These are phyloP conservation scores for Sugiyamaella japonica DNA, from an alignment of 1,139 yeast species.

Conservation along the genomic window DNA sequence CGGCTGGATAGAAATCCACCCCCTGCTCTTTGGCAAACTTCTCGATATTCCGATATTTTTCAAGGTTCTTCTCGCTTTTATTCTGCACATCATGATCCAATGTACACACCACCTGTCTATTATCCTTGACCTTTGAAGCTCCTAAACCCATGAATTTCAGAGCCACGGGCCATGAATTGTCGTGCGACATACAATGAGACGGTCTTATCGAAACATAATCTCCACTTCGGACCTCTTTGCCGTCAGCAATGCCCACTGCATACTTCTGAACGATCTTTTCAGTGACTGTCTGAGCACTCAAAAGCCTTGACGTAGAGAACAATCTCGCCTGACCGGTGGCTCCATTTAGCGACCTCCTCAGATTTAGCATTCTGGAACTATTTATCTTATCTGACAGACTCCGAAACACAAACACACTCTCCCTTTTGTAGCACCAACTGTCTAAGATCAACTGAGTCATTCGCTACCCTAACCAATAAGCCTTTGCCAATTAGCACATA, in stretches of 20 bases:
- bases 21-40: constrained; percentile 87
- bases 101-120: constrained; percentile 90
- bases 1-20: constrained; percentile 97
- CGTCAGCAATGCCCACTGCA: constrained; percentile 76
- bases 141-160: constrained; percentile 94
- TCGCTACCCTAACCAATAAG: constrained; percentile 12
- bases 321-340: neutral
- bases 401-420: neutral
- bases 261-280: constrained; percentile 94
- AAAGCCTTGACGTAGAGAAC: constrained; percentile 7
- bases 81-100: constrained; percentile 98
- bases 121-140: constrained; percentile 76
- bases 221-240: constrained; percentile 77
- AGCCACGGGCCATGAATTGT: constrained; percentile 99
- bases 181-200: constrained; percentile 98
- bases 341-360: constrained; percentile 3
- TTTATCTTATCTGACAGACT: neutral
- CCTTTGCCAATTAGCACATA: neutral
- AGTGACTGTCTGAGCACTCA: constrained; percentile 68
- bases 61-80: constrained; percentile 80
- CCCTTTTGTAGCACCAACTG: neutral
- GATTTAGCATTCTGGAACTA: constrained; percentile 5
- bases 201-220: constrained; percentile 95
- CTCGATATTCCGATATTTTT: constrained; percentile 85
- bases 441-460: constrained; percentile 9